These are phyloP conservation scores for Brassica rapa DNA, from an alignment of 345 rosid genomes.

Conservation along the genomic window DNA sequence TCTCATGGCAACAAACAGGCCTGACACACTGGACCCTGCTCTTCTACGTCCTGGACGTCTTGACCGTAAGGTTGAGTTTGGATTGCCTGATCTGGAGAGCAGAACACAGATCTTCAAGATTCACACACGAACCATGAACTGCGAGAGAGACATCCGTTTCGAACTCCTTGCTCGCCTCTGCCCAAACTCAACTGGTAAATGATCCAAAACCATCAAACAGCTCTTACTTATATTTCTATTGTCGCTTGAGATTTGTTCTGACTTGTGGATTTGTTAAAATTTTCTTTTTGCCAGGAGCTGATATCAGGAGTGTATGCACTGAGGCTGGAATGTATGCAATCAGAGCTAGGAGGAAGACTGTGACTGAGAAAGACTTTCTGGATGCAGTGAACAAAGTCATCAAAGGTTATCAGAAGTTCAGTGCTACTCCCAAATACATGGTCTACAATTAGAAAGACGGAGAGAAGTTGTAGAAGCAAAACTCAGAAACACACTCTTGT, in stretches of 20 bases:
- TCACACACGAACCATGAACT: slow-evolving; percentile 91
- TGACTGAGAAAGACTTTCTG: slow-evolving; percentile 92
- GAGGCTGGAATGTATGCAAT: slow-evolving; percentile 99
- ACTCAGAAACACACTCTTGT: too few relatives aligned
- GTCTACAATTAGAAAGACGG: slow-evolving; percentile 58
- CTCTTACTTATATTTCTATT: not conserved
- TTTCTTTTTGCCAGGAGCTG: slow-evolving; percentile 63
- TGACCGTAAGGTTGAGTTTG: slow-evolving; percentile 96
- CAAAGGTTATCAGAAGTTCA: slow-evolving; percentile 93
- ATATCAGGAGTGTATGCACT: slow-evolving; percentile 92
- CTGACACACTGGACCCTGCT: slow-evolving; percentile 95
- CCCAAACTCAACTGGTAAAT: slow-evolving; percentile 83
- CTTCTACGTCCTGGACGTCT: slow-evolving; percentile 90
- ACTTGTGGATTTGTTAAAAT: not conserved
- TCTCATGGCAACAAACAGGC: slow-evolving; percentile 99
- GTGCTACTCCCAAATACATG: slow-evolving; percentile 95
- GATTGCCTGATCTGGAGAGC: slow-evolving; percentile 90
- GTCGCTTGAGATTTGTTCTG: not conserved
- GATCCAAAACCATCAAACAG: not conserved
- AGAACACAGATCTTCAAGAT: slow-evolving; percentile 92
- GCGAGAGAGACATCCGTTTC: slow-evolving; percentile 83
- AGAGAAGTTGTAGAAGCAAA: not conserved
- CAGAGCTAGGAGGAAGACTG: slow-evolving; percentile 87
- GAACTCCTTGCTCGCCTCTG: slow-evolving; percentile 96
- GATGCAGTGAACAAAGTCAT: slow-evolving; percentile 98